Base-by-base conservation (phyloP, 1,139 yeast species). In the Blastobotrys elegans region DNA sequence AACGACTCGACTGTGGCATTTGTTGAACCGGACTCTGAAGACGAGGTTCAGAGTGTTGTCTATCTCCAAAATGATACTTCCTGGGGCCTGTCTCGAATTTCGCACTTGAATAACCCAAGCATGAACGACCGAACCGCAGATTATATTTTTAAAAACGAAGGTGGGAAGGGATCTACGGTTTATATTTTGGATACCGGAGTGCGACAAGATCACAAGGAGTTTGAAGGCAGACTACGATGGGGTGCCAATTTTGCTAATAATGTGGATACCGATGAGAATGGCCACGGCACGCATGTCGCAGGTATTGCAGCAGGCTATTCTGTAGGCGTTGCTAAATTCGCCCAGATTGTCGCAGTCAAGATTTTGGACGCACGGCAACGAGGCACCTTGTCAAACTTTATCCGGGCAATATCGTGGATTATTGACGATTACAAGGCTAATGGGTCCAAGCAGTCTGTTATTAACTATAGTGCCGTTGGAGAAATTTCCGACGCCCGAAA, bases 391-490 rank as follows among this genome's bases (percentile, higher is more conserved):
- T 61, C 67, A 16, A 55, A 56, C 44, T 64, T 65, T 46, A 48
- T 65, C 24, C 58, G 59, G 46, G 68, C 62, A 3, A 43, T 62
- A 36, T 51, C 60, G 38, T 59, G 67, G 63, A 56, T 68, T 38
- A 68, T 71, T 44, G 84, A 83, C 29, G 80, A 74, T 44, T 76
- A 80, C 63, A 71, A 73, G 36, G 74, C 75, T 64, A 75, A 78
- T 65, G 84, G 87, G 13, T 83, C 82, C 70, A 84, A 84, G 68
- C 92, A 92, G 50, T 85, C 95, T 20, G 80, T 92, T 41, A 94
- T 92, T 48, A 87, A 87, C 72, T 85, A 87, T 90, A 86, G 96
- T 1, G 74, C 88, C 51, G 95, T 95, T 60, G 95, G 95, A 61
- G 90, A 89, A 56, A 82, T 81, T 65, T 83, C 94, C 1, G 87